Percentiles rank a stretch among this genome's conserved stretches.
Conservation (phyloP, 2,329 filamentous ascomycete genomes). For the Ilyonectria destructans region DNA sequence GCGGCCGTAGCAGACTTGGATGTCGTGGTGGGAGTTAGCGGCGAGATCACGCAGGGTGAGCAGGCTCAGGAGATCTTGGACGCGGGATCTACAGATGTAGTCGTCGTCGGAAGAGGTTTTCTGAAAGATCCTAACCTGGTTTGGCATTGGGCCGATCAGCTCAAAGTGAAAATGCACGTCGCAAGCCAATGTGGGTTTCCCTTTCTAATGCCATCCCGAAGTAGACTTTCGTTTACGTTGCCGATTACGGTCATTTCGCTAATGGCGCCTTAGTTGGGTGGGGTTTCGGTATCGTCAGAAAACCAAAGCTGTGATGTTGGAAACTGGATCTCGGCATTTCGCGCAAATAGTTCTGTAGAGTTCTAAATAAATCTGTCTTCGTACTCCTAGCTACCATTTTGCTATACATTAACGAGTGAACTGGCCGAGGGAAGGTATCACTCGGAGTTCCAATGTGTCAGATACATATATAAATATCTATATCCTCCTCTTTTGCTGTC, state of each 20-base stretch:
- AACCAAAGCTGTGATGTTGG: neutral
- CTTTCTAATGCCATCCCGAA: neutral
- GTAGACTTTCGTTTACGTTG: neutral
- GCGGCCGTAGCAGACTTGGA: neutral
- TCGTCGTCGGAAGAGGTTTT: neutral
- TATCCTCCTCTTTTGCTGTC: too few species aligned
- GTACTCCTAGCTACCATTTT: neutral
- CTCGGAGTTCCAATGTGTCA: too few species aligned
- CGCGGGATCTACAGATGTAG: neutral
- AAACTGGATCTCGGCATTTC: neutral
- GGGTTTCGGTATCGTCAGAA: neutral
- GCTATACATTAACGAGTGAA: too few species aligned
- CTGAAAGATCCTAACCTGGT: slow-evolving; percentile 6
- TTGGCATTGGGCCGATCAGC: slow-evolving; percentile 1
- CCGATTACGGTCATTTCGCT: neutral
- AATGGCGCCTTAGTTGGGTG: neutral
- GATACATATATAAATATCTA: too few species aligned
- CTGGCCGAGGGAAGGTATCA: too few species aligned
- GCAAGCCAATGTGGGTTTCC: neutral
- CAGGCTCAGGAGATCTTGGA: neutral
- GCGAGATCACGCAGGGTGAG: neutral
- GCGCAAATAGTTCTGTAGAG: neutral
- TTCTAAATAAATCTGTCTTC: neutral
- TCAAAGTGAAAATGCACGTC: neutral
- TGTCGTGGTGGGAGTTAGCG: neutral